phyloP scores from a whole-genome alignment of 225 moss, liverwort and hornwort genomes.

The Marchantia paleacea region DNA sequence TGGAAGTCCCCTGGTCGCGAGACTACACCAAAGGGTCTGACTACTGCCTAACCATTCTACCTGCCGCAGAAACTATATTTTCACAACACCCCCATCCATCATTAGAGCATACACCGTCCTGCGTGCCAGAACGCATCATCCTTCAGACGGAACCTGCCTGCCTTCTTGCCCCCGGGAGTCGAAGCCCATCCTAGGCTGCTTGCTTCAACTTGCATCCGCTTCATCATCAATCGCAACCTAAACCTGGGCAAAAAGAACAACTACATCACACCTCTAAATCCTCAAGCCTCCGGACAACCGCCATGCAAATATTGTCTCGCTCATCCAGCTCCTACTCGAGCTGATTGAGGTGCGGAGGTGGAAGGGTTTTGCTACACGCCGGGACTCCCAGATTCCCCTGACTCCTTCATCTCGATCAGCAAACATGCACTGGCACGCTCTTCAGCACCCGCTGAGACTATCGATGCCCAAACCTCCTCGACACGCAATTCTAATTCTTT shows the following conservation, averaged over 20 bases:
- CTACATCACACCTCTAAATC: constrained; percentile 12
- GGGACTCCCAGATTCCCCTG: not conserved
- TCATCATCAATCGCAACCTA: constrained; percentile 13
- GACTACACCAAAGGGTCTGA: constrained; percentile 8
- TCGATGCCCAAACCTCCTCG: constrained; percentile 1
- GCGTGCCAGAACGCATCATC: constrained; percentile 17
- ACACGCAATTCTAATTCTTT: constrained; percentile 4
- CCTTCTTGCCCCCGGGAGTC: constrained; percentile 23
- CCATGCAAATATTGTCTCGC: not conserved
- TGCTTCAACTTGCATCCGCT: constrained; percentile 17
- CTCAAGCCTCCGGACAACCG: not conserved
- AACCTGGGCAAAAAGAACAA: constrained; percentile 12
- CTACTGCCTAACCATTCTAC: constrained; percentile 3
- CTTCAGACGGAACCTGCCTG: constrained; percentile 31
- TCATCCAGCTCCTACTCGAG: not conserved
- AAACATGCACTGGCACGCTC: not conserved
- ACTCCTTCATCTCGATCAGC: constrained; percentile 18
- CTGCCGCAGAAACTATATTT: constrained; percentile 9
- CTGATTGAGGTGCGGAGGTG: not conserved
- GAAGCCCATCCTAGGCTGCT: constrained; percentile 20
- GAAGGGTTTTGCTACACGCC: not conserved
- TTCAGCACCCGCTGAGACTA: not conserved
- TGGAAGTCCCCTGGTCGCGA: not conserved
- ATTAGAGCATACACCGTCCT: not conserved
- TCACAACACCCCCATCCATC: constrained; percentile 11